Conservation (phyloP, 257 asterid genomes). For the Nicotiana tomentosiformis region DNA sequence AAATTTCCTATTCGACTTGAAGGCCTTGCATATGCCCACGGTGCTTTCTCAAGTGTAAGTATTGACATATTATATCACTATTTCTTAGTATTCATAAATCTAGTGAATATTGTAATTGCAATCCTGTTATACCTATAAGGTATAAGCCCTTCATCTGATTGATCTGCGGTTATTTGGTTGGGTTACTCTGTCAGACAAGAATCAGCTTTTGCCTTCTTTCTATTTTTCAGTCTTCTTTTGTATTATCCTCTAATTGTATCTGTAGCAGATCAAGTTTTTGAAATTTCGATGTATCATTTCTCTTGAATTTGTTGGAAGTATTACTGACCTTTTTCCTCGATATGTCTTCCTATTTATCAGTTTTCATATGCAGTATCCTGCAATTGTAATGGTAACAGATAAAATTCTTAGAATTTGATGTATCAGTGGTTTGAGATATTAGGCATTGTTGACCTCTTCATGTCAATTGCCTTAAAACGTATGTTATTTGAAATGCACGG, state of each 20-base stretch:
- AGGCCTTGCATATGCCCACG: conserved; percentile 74
- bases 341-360: too few relatives aligned
- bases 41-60: conserved; percentile 77
- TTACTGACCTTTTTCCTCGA: not conserved
- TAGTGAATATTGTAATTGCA: not conserved
- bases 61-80: not conserved
- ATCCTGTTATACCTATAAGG: not conserved
- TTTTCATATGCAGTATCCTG: not conserved
- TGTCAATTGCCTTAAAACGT: not conserved
- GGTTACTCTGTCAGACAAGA: not conserved
- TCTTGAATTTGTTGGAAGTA: not conserved
- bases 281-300: not conserved
- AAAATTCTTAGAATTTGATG: not conserved
- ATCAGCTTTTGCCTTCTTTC: not conserved
- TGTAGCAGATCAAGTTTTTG: not conserved
- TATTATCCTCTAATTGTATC: not conserved
- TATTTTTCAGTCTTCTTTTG: not conserved
- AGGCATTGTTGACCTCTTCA: not conserved
- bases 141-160: not conserved
- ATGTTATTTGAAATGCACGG: not conserved
- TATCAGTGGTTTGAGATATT: not conserved
- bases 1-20: conserved; percentile 70
- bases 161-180: not conserved
- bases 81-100: not conserved
- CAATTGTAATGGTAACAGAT: not conserved